These are phyloP conservation scores for Grosmannia serpens DNA, from an alignment of 2,329 filamentous ascomycete species.

Conservation along the genomic window DNA sequence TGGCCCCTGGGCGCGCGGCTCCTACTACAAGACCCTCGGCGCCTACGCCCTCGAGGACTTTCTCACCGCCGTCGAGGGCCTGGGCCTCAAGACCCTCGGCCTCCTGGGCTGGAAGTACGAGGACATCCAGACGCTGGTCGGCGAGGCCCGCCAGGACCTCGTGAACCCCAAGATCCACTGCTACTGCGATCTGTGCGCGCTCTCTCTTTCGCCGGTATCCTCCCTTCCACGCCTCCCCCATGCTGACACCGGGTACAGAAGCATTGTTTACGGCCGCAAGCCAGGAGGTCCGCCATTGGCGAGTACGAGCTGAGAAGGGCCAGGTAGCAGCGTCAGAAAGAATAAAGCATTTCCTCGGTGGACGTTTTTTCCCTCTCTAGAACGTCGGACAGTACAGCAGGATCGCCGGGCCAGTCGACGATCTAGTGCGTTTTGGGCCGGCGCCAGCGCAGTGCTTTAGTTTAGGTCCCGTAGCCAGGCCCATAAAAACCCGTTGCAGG, in stretches of 20 bases:
- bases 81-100: conserved; percentile 15
- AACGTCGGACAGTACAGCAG: too few relatives aligned
- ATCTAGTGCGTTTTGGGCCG: too few relatives aligned
- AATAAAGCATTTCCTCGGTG: too few relatives aligned
- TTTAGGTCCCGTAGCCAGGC: too few relatives aligned
- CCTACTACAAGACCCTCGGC: conserved; percentile 16
- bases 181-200: conserved; percentile 11
- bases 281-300: neutral
- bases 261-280: neutral
- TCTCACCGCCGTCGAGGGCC: conserved; percentile 14
- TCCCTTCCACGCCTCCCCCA: neutral
- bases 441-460: too few relatives aligned
- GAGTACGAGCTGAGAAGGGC: too few relatives aligned
- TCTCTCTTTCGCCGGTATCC: neutral
- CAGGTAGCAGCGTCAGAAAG: too few relatives aligned
- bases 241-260: neutral
- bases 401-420: too few relatives aligned
- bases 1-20: conserved; percentile 20
- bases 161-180: conserved; percentile 11
- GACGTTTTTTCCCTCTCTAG: too few relatives aligned
- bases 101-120: conserved; percentile 15
- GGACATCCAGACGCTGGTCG: conserved; percentile 14
- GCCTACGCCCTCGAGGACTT: conserved; percentile 17
- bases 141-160: conserved; percentile 12
- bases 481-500: too few relatives aligned